A percentile compares a stretch with the other conserved stretches of the same genome.
phyloP scores from a whole-genome alignment of 768 basidiomycete species.

The Dacryopinax spathularia region DNA sequence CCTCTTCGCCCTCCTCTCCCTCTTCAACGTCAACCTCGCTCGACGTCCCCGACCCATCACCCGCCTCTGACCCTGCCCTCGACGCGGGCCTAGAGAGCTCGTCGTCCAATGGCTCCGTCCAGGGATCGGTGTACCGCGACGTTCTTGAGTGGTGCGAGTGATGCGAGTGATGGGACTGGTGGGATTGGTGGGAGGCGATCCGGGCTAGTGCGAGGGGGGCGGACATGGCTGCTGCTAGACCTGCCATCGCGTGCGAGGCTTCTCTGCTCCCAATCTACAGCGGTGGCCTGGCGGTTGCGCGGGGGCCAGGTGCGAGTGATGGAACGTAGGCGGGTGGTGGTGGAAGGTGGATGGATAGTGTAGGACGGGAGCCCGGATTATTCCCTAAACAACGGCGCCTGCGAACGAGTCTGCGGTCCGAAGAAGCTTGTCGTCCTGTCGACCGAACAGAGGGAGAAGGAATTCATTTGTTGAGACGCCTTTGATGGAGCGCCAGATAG shows the following conservation, averaged over 20 bases:
- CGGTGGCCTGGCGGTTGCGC: neutral
- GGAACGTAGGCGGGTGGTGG: neutral
- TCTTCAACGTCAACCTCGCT: neutral
- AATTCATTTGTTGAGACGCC: too few species aligned
- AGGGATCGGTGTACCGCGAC: neutral
- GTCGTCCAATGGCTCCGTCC: neutral
- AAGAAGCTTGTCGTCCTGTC: neutral
- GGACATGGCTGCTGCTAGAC: neutral
- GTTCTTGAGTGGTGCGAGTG: neutral
- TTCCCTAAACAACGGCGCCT: neutral
- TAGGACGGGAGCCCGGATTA: too few species aligned
- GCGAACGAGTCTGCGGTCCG: neutral
- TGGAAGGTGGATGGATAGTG: neutral
- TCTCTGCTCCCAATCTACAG: neutral
- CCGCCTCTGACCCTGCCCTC: neutral
- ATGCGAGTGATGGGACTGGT: too few species aligned
- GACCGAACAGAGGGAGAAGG: neutral
- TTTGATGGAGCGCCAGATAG: too few species aligned
- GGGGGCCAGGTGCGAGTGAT: neutral
- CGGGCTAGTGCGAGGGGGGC: neutral
- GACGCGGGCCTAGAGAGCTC: neutral
- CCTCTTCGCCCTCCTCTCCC: neutral
- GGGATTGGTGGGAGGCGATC: neutral
- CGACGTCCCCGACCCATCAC: neutral
- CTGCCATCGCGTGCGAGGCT: neutral